Evolutionary conservation across 352 stramenopile genomes (phyloP).

Genomic region (Globisporangium sylvaticum): DNA sequence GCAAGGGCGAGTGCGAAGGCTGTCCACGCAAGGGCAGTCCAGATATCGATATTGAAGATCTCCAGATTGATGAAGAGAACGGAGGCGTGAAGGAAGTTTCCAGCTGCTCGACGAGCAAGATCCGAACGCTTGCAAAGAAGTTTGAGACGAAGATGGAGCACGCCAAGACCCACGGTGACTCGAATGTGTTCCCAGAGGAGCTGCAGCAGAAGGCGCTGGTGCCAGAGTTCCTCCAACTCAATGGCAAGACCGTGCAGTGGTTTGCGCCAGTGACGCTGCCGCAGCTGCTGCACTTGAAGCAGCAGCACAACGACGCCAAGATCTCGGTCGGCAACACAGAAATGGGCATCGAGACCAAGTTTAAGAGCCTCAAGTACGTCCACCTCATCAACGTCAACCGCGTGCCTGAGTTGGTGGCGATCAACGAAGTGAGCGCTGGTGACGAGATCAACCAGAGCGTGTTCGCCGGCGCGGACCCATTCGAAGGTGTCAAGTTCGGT

Average conservation of each 20-base stretch:
- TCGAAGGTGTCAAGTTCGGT: conserved; percentile 76
- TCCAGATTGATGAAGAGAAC: conserved; percentile 24
- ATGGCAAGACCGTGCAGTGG: conserved; percentile 84
- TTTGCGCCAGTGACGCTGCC: conserved; percentile 89
- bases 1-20: conserved; percentile 56
- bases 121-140: conserved; percentile 45
- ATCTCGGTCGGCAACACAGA: conserved; percentile 96
- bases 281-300: conserved; percentile 88
- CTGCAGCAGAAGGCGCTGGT: conserved; percentile 48
- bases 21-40: conserved; percentile 58
- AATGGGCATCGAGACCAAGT: conserved; percentile 95
- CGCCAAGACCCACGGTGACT: conserved; percentile 15
- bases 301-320: conserved; percentile 77
- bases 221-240: conserved; percentile 64
- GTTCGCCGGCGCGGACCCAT: conserved; percentile 30
- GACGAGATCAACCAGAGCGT: conserved; percentile 57
- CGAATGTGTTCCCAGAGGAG: conserved; percentile 49
- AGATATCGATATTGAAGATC: conserved; percentile 53
- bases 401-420: conserved; percentile 56
- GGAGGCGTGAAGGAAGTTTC: conserved; percentile 33
- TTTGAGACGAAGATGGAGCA: conserved; percentile 23
- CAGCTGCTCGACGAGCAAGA: conserved; percentile 70
- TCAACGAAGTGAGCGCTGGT: conserved; percentile 25
- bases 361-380: conserved; percentile 85
- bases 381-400: conserved; percentile 70